These are phyloP conservation scores for Gigaspora rosea DNA, from an alignment of 192 early-diverging fungal species.

Conservation along the genomic window DNA sequence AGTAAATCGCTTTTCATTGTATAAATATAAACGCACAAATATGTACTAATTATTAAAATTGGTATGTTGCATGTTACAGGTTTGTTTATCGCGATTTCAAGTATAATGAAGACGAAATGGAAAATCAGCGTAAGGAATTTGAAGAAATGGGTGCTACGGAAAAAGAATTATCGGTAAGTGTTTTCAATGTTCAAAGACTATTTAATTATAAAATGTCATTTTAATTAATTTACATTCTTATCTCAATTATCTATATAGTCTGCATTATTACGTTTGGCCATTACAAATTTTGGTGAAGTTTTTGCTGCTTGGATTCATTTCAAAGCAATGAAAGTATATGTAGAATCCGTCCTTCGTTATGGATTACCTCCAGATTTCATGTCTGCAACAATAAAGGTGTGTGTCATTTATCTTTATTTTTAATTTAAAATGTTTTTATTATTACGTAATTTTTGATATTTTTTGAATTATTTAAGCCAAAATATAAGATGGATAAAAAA, in stretches of 20 bases:
- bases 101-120: constrained; percentile 80
- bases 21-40: not conserved
- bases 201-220: not conserved
- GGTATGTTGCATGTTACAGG: constrained; percentile 40
- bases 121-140: constrained; percentile 78
- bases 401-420: not conserved
- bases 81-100: constrained; percentile 96
- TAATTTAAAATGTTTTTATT: no score
- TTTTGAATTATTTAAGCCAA: constrained; percentile 53
- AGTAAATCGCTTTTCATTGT: constrained; percentile 41
- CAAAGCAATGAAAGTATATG: constrained; percentile 93
- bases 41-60: not conserved
- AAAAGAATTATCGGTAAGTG: constrained; percentile 63
- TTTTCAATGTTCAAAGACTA: not conserved
- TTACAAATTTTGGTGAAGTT: constrained; percentile 93
- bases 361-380: constrained; percentile 95
- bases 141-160: constrained; percentile 53
- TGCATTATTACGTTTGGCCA: constrained; percentile 80
- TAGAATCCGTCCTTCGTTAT: constrained; percentile 96
- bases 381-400: constrained; percentile 69
- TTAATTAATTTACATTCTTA: not conserved
- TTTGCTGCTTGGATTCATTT: constrained; percentile 93
- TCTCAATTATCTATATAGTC: constrained; percentile 41
- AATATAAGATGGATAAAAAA: constrained; percentile 80
- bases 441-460: not conserved